Percentiles rank a stretch among this genome's conserved stretches.
Conservation (phyloP, 2,329 filamentous ascomycete species). For the Nakataea oryzae region DNA sequence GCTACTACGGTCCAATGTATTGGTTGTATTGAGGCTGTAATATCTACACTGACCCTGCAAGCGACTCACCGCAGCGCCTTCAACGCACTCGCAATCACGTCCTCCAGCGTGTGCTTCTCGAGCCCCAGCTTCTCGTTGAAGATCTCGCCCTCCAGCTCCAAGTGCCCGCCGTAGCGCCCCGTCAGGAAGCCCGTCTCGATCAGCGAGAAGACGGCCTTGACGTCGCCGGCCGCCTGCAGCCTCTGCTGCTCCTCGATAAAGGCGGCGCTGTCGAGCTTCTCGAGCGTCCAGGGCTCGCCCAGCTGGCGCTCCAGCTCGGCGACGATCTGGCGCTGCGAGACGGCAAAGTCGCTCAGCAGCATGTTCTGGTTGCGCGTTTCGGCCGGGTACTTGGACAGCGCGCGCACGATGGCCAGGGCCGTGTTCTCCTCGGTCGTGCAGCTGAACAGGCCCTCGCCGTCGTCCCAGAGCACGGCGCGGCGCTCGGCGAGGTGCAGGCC, state of each 20-base stretch:
- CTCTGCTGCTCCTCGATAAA: slow-evolving; percentile 16
- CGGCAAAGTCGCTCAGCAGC: slow-evolving; percentile 20
- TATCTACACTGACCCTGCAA: background rate
- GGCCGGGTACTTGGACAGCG: slow-evolving; percentile 15
- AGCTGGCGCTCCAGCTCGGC: slow-evolving; percentile 31
- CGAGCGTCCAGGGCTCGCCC: slow-evolving; percentile 18
- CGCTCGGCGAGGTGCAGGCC: slow-evolving; percentile 12
- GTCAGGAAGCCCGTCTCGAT: slow-evolving; percentile 21
- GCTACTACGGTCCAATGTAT: too few relatives aligned
- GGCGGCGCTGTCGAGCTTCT: slow-evolving; percentile 15
- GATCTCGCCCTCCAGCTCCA: slow-evolving; percentile 21
- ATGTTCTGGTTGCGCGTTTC: slow-evolving; percentile 21
- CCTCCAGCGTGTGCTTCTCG: slow-evolving; percentile 14
- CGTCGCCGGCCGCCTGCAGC: slow-evolving; percentile 13
- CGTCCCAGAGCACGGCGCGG: slow-evolving; percentile 16
- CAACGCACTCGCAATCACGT: slow-evolving; percentile 10
- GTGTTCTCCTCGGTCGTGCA: slow-evolving; percentile 24
- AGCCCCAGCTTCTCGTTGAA: slow-evolving; percentile 19
- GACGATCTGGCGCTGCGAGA: slow-evolving; percentile 22
- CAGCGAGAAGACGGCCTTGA: slow-evolving; percentile 12
- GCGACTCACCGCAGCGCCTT: background rate
- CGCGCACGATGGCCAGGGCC: slow-evolving; percentile 16
- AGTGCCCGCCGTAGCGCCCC: slow-evolving; percentile 18
- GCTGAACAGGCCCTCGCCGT: slow-evolving; percentile 21
- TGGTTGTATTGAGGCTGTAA: too few relatives aligned